Evolutionary conservation across 345 rosid species (phyloP), one percentile per base, ranked within the genome.

Genomic region (Gossypioides kirkii): DNA sequence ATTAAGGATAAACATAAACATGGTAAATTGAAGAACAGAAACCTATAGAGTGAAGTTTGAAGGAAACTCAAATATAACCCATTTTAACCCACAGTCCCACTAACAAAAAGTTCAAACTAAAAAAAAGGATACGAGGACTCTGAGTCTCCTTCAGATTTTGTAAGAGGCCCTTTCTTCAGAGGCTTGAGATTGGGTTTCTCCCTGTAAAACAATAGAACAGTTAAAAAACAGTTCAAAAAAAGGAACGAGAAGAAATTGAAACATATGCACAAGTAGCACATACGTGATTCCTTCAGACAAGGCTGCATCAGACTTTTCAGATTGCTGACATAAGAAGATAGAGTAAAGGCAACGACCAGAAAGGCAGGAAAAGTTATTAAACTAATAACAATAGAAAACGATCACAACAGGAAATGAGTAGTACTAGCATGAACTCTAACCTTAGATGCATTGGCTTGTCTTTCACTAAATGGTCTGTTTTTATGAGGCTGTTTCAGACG

Each of bases 111-210:
- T 54, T 59, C 75, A 67, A 67, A 73, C 69, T 47, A 42, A 70
- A 79, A 32, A 32, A 4, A 81, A 80, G 90, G 92, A 91, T 95
- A 95, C 96, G 87, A 73, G 77, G 94, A 82, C 77, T 87, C 83
- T 70, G 82, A 47, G 56, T 87, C 95, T 63, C 63, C 89, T 78
- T 88, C 98, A 74, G 84, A 85, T 77, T 84, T 84, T 77, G 67
- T 82, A 67, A 58, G 61, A 45, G 81, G 73, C 65, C 61, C 96
- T 67, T 87, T 89, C 82, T 83, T 88, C 77, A 84, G 77, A 81
- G 87, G 80, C 74, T 87, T 88, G 70, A 80, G 75, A 78, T 84
- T 87, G 62, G 70, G 77, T 81, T 81, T 86, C 71, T 89, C 96
- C 85, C 99, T 96, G 86, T 49, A 80, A 59, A 80, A 42, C 45